Base-by-base conservation (phyloP, 2,329 filamentous ascomycete genomes). In the Magnaporthiopsis rhizophila region DNA sequence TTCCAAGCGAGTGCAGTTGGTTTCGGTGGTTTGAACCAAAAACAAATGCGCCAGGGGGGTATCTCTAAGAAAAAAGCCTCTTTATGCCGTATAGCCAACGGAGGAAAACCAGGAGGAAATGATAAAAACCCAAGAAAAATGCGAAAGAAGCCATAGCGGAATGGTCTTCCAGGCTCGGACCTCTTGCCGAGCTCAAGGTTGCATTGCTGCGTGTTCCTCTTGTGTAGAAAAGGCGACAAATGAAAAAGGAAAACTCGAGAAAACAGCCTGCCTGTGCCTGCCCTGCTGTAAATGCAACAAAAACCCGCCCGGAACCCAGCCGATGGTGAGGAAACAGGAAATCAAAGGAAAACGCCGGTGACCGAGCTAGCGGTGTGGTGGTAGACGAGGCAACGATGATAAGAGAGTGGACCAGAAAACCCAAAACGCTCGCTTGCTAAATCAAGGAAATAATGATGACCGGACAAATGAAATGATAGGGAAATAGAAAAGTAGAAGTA, bases 161-260 rank as follows among this genome's bases (percentile, higher is more conserved):
- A 70, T 69, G 71, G 72, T 74, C 76, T 78, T 62, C 74, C 75
- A 75, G 78, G 79, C 79, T 81, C 79, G 79, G 77, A 73, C 76
- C 76, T 69, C 71, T 63, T 66, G 77, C 79, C 80, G 78, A 80
- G 76, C 75, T 72, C 70, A 74, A 66, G 68, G 75, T 77, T 83
- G 83, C 83, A 86, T 86, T 83, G 83, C 83, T 86, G 83, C 83
- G 78, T 81, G 72, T 82, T 82, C 78, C 78, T 83, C 80, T 83
- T 83, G 77, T 81, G 78, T 81, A 74, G 66, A 65, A 65, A 71
- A 53, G 45, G 45, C 45, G 45, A 53, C 45, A 53, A 60, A 66
- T 65, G 45, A 67, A 63, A 66, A 68, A 71, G 71, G 71, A 69
- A 69, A 69, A 71, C 64, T 62, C 64, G 50, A 67, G 65, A 66